phyloP scores from a whole-genome alignment of 495 filamentous ascomycete genomes.

The Penicillium canescens region DNA sequence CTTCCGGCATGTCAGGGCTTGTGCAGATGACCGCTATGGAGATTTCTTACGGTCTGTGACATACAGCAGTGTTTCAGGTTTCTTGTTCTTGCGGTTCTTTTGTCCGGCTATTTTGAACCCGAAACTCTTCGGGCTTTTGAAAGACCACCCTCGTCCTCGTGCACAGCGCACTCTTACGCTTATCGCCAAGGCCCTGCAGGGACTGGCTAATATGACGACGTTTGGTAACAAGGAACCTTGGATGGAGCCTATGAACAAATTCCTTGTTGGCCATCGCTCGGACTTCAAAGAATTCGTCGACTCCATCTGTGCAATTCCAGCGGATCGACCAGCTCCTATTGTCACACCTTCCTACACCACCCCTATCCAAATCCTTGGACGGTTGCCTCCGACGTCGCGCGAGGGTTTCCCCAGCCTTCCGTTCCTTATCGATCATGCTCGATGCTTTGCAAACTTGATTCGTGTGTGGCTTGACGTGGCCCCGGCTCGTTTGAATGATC shows the following conservation, averaged over 20 bases:
- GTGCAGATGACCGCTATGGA: conserved; percentile 96
- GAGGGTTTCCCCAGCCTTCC: conserved; percentile 96
- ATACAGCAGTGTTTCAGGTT: conserved; percentile 96
- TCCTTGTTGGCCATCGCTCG: conserved; percentile 47
- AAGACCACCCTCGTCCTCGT: conserved; percentile 83
- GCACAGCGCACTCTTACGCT: conserved; percentile 91
- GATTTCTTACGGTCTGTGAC: conserved; percentile 89
- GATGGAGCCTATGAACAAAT: conserved; percentile 98
- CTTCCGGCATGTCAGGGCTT: conserved; percentile 88
- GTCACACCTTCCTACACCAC: conserved; percentile 90
- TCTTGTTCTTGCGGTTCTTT: conserved; percentile 94
- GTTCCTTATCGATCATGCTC: conserved; percentile 88
- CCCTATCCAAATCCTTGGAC: conserved; percentile 84
- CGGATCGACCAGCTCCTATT: conserved; percentile 59
- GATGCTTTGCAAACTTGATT: conserved; percentile 85
- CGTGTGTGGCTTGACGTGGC: conserved; percentile 78
- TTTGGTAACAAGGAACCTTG: conserved; percentile 95
- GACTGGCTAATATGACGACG: conserved; percentile 86
- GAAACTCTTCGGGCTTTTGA: conserved; percentile 90
- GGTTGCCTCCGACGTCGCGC: conserved; percentile 75
- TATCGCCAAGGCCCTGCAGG: conserved; percentile 94
- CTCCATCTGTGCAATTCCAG: conserved; percentile 77
- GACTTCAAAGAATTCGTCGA: conserved; percentile 89
- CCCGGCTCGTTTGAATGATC: conserved; percentile 33
- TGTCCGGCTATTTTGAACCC: conserved; percentile 95